These are phyloP conservation scores for Trichophyton benhamiae DNA, from an alignment of 2,329 filamentous ascomycete species.

Conservation along the genomic window DNA sequence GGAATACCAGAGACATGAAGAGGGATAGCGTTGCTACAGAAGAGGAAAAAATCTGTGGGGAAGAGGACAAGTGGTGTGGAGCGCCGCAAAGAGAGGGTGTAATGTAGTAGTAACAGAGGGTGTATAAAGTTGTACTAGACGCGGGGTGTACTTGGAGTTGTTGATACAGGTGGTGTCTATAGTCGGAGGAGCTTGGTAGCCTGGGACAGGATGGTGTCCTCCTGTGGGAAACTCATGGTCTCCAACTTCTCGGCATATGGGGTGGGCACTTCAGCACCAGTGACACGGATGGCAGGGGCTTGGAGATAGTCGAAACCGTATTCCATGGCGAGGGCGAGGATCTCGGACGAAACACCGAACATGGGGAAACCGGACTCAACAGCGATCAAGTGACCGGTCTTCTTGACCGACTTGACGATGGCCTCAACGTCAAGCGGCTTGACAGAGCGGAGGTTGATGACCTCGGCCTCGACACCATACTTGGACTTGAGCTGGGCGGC, in stretches of 20 bases:
- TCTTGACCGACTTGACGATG: constrained; percentile 96
- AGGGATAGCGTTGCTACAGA: neutral
- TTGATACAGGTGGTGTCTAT: constrained; percentile 32
- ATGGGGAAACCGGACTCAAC: constrained; percentile 95
- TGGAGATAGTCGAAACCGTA: constrained; percentile 97
- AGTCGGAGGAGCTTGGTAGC: constrained; percentile 78
- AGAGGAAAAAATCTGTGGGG: neutral
- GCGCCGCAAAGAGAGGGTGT: neutral
- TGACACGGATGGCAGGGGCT: constrained; percentile 83
- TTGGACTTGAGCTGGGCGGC: constrained; percentile 90
- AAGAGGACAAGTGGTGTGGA: neutral
- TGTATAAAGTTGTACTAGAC: neutral
- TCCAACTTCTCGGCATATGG: constrained; percentile 89
- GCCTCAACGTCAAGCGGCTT: constrained; percentile 93
- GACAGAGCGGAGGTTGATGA: constrained; percentile 94
- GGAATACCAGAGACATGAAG: neutral
- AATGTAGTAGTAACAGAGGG: no score
- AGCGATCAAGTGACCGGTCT: constrained; percentile 81
- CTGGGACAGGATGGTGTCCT: constrained; percentile 75
- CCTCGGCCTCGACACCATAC: constrained; percentile 89
- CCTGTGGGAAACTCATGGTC: constrained; percentile 88
- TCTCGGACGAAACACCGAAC: constrained; percentile 84
- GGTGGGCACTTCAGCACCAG: constrained; percentile 92
- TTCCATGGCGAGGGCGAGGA: constrained; percentile 89
- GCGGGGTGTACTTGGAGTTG: neutral